Evolutionary conservation across 2,329 filamentous ascomycete genomes (phyloP), one percentile per base, ranked within the genome.

Genomic region (Thielaviopsis ethacetica): DNA sequence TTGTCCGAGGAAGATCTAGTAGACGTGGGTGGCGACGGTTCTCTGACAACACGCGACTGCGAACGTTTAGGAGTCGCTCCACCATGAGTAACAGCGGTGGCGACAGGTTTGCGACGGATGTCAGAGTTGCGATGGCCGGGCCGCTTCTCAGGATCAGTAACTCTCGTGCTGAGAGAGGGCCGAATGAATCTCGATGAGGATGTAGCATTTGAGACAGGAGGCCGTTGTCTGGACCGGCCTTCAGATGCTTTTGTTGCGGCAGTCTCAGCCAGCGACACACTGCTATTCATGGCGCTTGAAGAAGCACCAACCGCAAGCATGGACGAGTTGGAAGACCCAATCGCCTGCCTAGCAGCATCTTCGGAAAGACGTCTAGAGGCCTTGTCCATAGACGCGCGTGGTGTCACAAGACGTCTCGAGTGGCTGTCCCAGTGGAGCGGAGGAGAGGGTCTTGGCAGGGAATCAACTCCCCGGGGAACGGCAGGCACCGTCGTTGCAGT

Each of bases 241-340:
- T 58, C 57, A 49, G 44, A 49, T 19, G 44, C 44, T 44, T 58
- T 58, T 10, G 34, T 26, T 26, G 24, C 44, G 22, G 10, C 22
- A 56, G 58, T 24, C 38, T 57, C 44, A 56, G 61, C 7, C 61
- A 60, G 44, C 53, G 54, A 19, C 54, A 38, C 24, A 60, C 64
- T 50, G 22, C 51, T 69, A 50, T 68, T 75, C 5, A 81, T 63
- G 6, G 79, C 79, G 63, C 76, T 81, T 5, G 78, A 79, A 17
- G 79, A 79, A 50, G 79, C 79, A 56, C 75, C 79, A 13, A 81
- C 66, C 6, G 79, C 80, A 2, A 81, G 69, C 1, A 75, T 67
- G 1, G 78, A 76, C 12, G 76, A 70, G 0, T 68, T 67, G 26
- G 66, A 63, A 52, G 69, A 71, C 21, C 78, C 76, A 13, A 72